Evolutionary conservation across 352 stramenopile genomes (phyloP), one percentile per base, ranked within the genome.

Genomic region (Globisporangium lucens): DNA sequence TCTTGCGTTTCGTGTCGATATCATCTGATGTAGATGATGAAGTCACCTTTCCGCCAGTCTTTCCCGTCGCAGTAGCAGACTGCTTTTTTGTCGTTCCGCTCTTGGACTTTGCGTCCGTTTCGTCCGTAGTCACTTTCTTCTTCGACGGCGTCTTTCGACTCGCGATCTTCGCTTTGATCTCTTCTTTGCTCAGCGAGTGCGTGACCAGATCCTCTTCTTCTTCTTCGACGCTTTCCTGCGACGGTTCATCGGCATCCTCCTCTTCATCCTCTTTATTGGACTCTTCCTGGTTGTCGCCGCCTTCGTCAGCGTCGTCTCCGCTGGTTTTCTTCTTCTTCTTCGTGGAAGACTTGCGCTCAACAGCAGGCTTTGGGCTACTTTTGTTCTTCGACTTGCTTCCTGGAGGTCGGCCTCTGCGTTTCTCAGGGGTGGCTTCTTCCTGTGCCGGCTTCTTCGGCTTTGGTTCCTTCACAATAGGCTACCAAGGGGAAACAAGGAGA

Each of bases 1-100:
- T 91, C 74, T 91, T 91, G 12, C 85, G 77, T 68, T 91, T 93
- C 47, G 73, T 85, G 56, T 93, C 85, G 17, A 91, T 81, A 9
- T 91, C 82, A 30, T 59, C 61, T 0, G 43, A 51, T 17, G 64
- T 10, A n/a, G 76, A 70, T 20, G 35, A 63, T 10, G 7, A 51
- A 51, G 43, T 9, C 56, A 46, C 22, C 63, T 88, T 85, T 2
- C 53, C 47, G 6, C 38, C 46, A 20, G 66, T 67, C 61, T 85
- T 91, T 3, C 66, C 58, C 29, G 35, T 56, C 13, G 17, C 15
- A 51, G 70, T 27, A 58, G 79, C 85, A 0, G 56, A 20, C 1
- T 67, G 41, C 47, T 90, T 89, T 65, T 89, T 89, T 0, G 66
- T 67, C 1, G 63, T 63, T 49, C 65, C 4, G 9, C 56, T 53